Evolutionary conservation across 176 grass and related monocot species (phyloP).

Genomic region (Phoenix roebelenii): DNA sequence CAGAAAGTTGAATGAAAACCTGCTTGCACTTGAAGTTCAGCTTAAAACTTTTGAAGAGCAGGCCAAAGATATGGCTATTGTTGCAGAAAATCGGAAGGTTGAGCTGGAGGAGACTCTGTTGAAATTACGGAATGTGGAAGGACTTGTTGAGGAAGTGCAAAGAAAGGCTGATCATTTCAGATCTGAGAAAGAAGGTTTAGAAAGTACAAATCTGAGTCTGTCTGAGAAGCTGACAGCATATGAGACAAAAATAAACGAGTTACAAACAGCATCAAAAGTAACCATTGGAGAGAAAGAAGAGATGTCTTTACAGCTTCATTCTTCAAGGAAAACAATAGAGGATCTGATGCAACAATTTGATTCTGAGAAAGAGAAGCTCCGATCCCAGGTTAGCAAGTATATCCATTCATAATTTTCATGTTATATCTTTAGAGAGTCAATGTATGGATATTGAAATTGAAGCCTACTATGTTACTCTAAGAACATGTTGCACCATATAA

Average conservation of each 20-base stretch:
- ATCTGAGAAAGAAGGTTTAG: too few relatives aligned
- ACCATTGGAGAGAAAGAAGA: conserved; percentile 53
- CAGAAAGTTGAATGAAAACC: conserved; percentile 16
- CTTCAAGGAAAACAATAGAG: conserved; percentile 34
- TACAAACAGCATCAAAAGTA: conserved; percentile 41
- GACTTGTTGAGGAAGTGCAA: too few relatives aligned
- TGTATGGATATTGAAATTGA: neutral
- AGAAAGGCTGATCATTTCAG: too few relatives aligned
- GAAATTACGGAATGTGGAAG: neutral
- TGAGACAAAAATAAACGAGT: conserved; percentile 63
- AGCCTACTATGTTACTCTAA: conserved; percentile 2
- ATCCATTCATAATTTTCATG: conserved; percentile 1
- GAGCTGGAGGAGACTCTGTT: neutral
- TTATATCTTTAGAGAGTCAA: neutral
- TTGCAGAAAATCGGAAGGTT: neutral
- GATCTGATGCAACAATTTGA: conserved; percentile 36
- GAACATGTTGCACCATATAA: neutral
- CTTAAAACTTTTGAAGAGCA: conserved; percentile 4
- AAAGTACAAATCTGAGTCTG: too few relatives aligned
- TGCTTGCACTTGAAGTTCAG: conserved; percentile 31
- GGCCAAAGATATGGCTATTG: neutral
- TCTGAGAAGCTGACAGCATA: conserved; percentile 2
- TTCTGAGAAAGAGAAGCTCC: conserved; percentile 37
- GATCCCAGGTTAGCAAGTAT: conserved; percentile 51
- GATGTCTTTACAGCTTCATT: conserved; percentile 27